Conservation (phyloP, 495 filamentous ascomycete genomes). For the Elasticomyces elasticus region DNA sequence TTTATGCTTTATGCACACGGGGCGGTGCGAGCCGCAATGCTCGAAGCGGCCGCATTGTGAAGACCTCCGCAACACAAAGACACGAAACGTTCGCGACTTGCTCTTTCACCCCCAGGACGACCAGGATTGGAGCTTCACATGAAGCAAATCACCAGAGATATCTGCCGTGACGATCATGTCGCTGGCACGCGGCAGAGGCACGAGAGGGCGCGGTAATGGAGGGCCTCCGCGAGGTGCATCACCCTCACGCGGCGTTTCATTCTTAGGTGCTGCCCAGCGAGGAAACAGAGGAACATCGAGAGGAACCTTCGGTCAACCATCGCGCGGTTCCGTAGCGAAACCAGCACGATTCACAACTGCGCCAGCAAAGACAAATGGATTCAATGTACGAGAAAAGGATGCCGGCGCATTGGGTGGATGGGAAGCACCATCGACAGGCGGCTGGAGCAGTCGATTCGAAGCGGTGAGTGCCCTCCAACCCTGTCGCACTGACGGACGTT, state of each 20-base stretch:
- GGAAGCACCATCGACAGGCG: constrained; percentile 3
- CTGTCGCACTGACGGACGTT: constrained; percentile 11
- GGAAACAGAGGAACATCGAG: neutral
- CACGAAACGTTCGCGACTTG: neutral
- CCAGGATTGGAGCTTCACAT: neutral
- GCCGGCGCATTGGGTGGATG: constrained; percentile 8
- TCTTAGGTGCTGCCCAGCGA: neutral
- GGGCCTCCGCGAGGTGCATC: constrained; percentile 9
- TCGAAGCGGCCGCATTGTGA: too few species aligned
- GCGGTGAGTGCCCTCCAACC: constrained; percentile 11
- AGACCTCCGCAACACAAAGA: too few species aligned
- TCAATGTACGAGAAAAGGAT: neutral
- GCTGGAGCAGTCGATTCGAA: constrained; percentile 16
- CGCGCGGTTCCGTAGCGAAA: neutral
- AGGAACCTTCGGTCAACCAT: neutral
- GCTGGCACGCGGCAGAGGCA: neutral
- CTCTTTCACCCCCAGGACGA: too few species aligned
- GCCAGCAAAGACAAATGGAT: neutral
- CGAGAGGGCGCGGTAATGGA: constrained; percentile 19
- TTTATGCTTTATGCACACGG: too few species aligned
- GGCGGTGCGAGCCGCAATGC: too few species aligned
- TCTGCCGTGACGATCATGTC: neutral
- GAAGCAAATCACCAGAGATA: neutral
- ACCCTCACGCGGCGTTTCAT: neutral
- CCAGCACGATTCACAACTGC: neutral